These are phyloP conservation scores for Dactylellina leptospora DNA, from an alignment of 2,329 filamentous ascomycete species.

Conservation along the genomic window DNA sequence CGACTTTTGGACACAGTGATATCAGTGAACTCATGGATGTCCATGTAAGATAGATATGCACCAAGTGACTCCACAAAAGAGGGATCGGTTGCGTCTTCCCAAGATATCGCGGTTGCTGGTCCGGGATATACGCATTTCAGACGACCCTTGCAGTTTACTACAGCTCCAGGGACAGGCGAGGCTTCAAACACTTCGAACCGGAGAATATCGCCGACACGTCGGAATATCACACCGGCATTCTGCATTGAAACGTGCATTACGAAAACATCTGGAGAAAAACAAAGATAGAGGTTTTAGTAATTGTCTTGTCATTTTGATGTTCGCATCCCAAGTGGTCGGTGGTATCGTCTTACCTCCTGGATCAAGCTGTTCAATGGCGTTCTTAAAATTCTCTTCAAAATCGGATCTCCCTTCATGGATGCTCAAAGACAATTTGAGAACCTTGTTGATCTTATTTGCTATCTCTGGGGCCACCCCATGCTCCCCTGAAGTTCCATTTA, in stretches of 20 bases:
- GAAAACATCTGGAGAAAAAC: constrained; percentile 57
- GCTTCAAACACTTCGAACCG: constrained; percentile 64
- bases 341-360: constrained; percentile 10
- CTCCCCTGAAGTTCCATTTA: too few species aligned
- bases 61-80: constrained; percentile 13
- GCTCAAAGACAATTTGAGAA: neutral
- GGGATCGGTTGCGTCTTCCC: neutral
- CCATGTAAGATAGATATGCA: constrained; percentile 36
- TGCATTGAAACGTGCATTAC: constrained; percentile 62
- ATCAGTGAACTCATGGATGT: neutral
- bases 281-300: constrained; percentile 11
- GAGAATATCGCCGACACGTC: constrained; percentile 55
- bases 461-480: neutral
- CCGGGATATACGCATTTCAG: constrained; percentile 64
- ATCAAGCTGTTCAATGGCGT: neutral
- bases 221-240: constrained; percentile 64
- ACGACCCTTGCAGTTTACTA: constrained; percentile 61
- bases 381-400: neutral
- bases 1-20: constrained; percentile 20
- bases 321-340: neutral
- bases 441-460: neutral
- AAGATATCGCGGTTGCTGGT: constrained; percentile 52
- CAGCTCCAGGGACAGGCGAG: constrained; percentile 60
- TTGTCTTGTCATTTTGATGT: neutral
- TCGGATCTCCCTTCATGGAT: constrained; percentile 1